These are phyloP conservation scores for Nicotiana otophora DNA, from an alignment of 257 asterid genomes.

Conservation along the genomic window DNA sequence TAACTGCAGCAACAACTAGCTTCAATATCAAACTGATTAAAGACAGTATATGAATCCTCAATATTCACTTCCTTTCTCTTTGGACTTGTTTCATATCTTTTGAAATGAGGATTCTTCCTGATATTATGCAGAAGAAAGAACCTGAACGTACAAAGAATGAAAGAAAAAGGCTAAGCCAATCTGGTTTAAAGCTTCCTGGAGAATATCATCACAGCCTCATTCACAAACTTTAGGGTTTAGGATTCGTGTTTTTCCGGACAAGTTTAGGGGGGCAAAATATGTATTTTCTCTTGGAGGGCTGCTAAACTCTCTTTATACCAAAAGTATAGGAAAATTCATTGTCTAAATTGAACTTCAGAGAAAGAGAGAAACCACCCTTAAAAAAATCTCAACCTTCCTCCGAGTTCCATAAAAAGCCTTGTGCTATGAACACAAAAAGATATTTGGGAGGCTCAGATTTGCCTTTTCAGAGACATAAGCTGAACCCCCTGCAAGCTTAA, in stretches of 20 bases:
- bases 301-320: background rate
- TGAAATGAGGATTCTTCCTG: background rate
- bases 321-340: background rate
- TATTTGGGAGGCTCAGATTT: background rate
- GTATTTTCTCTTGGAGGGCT: background rate
- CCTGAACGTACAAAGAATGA: background rate
- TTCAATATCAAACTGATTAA: background rate
- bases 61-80: background rate
- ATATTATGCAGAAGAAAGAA: background rate
- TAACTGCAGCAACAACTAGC: background rate
- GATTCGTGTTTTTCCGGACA: background rate
- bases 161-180: constrained; percentile 13
- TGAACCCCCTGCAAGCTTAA: background rate
- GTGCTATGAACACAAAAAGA: background rate
- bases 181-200: background rate
- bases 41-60: background rate
- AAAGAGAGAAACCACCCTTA: background rate
- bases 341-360: background rate
- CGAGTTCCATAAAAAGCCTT: background rate
- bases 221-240: background rate
- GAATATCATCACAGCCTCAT: background rate
- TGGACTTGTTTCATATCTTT: background rate
- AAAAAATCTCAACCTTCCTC: background rate
- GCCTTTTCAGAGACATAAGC: background rate
- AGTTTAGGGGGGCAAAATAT: background rate